Conservation (phyloP, 208 protist species). For the Herpetomonas tarakana region DNA sequence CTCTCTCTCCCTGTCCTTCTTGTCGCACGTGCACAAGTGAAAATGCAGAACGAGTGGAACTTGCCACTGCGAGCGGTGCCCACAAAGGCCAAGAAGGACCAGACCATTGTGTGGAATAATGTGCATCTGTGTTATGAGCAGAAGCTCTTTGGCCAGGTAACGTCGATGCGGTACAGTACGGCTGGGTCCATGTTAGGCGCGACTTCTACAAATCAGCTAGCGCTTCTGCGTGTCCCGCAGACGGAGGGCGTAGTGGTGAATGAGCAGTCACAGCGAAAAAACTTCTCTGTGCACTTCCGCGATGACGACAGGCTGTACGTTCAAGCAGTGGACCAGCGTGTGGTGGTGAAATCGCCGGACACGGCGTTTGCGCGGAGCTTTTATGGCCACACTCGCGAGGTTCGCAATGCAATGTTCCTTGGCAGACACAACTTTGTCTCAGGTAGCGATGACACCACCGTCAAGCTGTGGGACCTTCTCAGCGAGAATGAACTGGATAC, state of each 20-base stretch:
- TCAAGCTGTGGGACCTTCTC: slow-evolving; percentile 82
- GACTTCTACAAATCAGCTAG: slow-evolving; percentile 76
- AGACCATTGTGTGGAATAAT: slow-evolving; percentile 72
- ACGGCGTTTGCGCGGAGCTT: slow-evolving; percentile 84
- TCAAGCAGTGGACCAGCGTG: slow-evolving; percentile 72
- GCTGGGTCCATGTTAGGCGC: slow-evolving; percentile 54
- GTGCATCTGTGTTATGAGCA: slow-evolving; percentile 82
- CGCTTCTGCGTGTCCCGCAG: slow-evolving; percentile 76
- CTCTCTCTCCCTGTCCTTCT: background rate
- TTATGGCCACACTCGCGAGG: slow-evolving; percentile 70
- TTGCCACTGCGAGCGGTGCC: slow-evolving; percentile 69
- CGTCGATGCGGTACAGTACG: slow-evolving; percentile 56
- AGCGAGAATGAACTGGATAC: slow-evolving; percentile 52
- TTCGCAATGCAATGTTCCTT: slow-evolving; percentile 71
- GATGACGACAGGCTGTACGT: slow-evolving; percentile 82
- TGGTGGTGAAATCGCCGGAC: slow-evolving; percentile 70
- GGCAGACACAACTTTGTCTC: slow-evolving; percentile 74
- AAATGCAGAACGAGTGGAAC: slow-evolving; percentile 57
- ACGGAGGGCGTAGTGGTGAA: slow-evolving; percentile 73
- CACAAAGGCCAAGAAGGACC: slow-evolving; percentile 37
- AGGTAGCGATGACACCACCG: slow-evolving; percentile 78
- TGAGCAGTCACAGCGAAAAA: slow-evolving; percentile 72
- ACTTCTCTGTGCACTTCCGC: slow-evolving; percentile 71
- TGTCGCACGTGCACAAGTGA: too few relatives aligned
- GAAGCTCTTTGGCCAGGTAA: slow-evolving; percentile 81